Conservation (phyloP, 2,329 filamentous ascomycete genomes). For the Pochonia chlamydosporia region DNA sequence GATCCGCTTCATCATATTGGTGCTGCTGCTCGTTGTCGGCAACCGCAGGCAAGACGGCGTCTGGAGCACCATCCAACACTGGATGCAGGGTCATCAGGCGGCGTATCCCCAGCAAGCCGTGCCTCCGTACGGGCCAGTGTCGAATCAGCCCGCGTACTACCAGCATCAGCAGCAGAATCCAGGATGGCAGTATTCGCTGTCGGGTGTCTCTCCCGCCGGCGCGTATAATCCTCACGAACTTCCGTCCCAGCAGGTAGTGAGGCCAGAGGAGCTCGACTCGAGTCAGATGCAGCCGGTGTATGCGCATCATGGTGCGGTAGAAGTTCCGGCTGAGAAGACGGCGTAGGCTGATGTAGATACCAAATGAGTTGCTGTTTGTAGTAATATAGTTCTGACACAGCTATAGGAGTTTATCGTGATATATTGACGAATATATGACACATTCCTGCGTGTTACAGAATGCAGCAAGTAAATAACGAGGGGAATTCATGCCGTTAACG, state of each 20-base stretch:
- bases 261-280: neutral
- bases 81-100: neutral
- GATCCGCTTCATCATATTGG: neutral
- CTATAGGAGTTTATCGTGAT: no score
- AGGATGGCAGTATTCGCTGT: neutral
- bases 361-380: no score
- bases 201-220: neutral
- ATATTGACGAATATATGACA: no score
- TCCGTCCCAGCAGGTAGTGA: neutral
- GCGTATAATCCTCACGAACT: neutral
- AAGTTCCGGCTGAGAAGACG: neutral
- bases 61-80: neutral
- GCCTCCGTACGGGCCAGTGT: neutral
- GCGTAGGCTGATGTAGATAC: no score
- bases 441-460: no score
- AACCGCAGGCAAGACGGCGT: neutral
- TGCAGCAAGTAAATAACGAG: no score
- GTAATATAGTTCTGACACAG: no score
- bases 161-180: neutral
- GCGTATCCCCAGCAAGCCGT: neutral
- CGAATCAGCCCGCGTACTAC: neutral
- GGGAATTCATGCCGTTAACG: no score
- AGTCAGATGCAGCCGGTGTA: neutral
- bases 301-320: neutral
- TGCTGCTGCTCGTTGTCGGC: neutral